Evolutionary conservation across 306 rosid genomes (phyloP), one percentile per base, ranked within the genome.

Genomic region (Hippophae tibetana): DNA sequence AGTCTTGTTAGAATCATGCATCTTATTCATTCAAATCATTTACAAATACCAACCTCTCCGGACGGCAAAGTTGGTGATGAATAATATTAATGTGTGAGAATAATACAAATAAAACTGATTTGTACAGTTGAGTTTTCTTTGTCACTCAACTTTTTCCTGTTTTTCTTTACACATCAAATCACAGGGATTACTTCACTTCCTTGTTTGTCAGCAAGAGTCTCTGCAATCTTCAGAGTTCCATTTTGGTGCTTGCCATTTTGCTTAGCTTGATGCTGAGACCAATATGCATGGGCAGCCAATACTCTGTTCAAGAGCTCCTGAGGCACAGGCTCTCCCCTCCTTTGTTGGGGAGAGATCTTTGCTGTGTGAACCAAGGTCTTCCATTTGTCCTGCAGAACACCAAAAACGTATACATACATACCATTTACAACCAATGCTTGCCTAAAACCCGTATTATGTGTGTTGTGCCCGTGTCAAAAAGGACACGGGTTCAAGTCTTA

Each of bases 311-410:
- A 67, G 13, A 92, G 86, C 68, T 79, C 89, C 70, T 92, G 95
- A 1, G 98, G 96, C 0, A 92, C 95, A 44, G 95, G 89, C 74
- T 87, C 88, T 13, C 98, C 98, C 76, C 98, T 81, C 75, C 98
- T 81, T 66, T 92, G 96, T 69, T 87, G 96, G 13, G 96, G 98
- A 5, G 87, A 71, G 26, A 87, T 92, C 74, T 63, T 79, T 11
- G 98, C 96, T 3, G 96, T 92, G 77, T 92, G 98, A 46, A 92
- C 98, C 76, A 87, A 68, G 13, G 98, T 92, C 72, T 92, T 92
- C 96, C 96, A 87, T 73, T 92, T 92, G 69, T 92, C 98, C 96
- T 90, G 84, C 47, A 11, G 18, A 60, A 9, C 65, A 27, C 64
- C 23, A 60, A 18, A 18, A 18, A 18, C 23, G 23, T 8, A 67